Base-by-base conservation (phyloP, 2,329 filamentous ascomycete genomes). In the Aspergillus hortae region DNA sequence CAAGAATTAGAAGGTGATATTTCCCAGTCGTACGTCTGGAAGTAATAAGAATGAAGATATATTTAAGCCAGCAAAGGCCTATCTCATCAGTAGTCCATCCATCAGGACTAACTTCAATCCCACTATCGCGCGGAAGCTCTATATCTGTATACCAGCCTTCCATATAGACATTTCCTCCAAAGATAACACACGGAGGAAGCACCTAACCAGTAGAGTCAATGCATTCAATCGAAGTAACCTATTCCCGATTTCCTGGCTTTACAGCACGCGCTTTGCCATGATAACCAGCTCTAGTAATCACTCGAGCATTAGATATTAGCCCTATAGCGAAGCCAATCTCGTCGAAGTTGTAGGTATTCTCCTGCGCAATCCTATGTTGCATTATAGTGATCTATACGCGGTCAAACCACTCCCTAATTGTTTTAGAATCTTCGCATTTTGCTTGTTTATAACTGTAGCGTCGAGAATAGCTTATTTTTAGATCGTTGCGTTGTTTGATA, bases 331-430 rank as follows among this genome's bases (percentile, higher is more conserved):
- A 61, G 44, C 57, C 52, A 35, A 36, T 60, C 32, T 61, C 44
- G 36, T 61, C 43, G 43, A 61, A 58, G 30, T 61, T 61, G 36
- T 54, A 63, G 41, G 58, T 51, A 55, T 57, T 47, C 21, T 52
- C 15, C 27, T 55, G 36, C 14, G 30, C 15, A 23, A 58, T 56
- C 17, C n/a, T n/a, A n/a, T n/a, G n/a, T n/a, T n/a, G n/a, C n/a
- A n/a, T n/a, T n/a, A n/a, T n/a, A n/a, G n/a, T n/a, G n/a, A n/a
- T n/a, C 54, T 38, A 45, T 19, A 57, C 36, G 12, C 35, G n/a
- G 33, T 44, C 17, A 41, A 59, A 56, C n/a, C n/a, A n/a, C n/a
- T n/a, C n/a, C n/a, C n/a, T n/a, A n/a, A n/a, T n/a, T n/a, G n/a
- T n/a, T n/a, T 53, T 38, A 17, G 30, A 51, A 23, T 53, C 44